phyloP scores from a whole-genome alignment of 1,284 basidiomycete genomes.

The Ceratobasidium sp. region DNA sequence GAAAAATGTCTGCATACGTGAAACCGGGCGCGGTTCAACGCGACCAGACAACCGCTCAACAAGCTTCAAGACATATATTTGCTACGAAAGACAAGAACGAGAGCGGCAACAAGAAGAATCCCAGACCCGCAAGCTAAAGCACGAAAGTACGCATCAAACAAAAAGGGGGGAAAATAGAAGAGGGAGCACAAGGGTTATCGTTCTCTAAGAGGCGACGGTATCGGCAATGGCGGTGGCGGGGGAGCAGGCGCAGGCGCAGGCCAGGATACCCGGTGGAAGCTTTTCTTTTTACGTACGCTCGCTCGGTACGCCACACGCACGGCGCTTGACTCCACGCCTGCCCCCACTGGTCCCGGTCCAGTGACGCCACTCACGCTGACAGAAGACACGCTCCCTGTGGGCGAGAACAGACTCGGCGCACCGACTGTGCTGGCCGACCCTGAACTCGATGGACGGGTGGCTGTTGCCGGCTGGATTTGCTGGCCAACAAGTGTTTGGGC shows the following conservation, averaged over 20 bases:
- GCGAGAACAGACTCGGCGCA: constrained; percentile 26
- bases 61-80: constrained; percentile 21
- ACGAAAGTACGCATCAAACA: constrained; percentile 5
- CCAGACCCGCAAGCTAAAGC: neutral
- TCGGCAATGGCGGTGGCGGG: constrained; percentile 7
- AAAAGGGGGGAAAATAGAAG: neutral
- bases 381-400: constrained; percentile 34
- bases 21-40: neutral
- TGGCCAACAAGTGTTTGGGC: constrained; percentile 38
- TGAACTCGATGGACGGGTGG: constrained; percentile 29
- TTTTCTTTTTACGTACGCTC: constrained; percentile 44
- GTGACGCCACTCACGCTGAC: constrained; percentile 7
- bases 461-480: neutral
- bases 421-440: constrained; percentile 16
- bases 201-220: constrained; percentile 35
- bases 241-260: constrained; percentile 7
- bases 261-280: constrained; percentile 44
- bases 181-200: neutral
- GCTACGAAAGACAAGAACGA: constrained; percentile 9
- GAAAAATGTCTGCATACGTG: neutral
- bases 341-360: neutral
- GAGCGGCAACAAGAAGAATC: neutral
- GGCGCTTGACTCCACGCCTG: constrained; percentile 6
- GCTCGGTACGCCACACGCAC: constrained; percentile 42
- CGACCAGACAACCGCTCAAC: constrained; percentile 4